phyloP scores from a whole-genome alignment of 192 early-diverging fungal genomes.

The Gigaspora rosea region DNA sequence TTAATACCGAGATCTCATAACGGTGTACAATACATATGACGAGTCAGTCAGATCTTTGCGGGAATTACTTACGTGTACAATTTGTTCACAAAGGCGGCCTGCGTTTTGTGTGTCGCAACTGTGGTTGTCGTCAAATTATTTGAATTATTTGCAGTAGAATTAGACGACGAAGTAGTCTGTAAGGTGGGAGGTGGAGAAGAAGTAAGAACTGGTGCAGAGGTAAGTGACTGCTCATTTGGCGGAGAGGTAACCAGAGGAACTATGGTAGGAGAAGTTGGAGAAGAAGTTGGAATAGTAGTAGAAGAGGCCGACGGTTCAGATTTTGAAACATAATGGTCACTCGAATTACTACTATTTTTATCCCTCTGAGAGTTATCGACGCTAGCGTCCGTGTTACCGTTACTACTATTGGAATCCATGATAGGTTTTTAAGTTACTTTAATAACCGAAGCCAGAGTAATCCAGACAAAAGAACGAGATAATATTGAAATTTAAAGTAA shows the following conservation, averaged over 20 bases:
- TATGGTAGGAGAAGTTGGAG: too few species aligned
- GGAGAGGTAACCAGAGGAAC: not conserved
- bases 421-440: too few species aligned
- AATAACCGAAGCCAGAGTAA: too few species aligned
- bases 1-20: not conserved
- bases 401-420: too few species aligned
- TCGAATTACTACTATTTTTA: not conserved
- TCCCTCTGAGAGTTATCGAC: slow-evolving; percentile 2
- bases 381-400: too few species aligned
- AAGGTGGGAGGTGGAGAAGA: not conserved
- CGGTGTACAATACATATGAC: too few species aligned
- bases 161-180: not conserved
- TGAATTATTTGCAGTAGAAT: not conserved
- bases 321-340: not conserved
- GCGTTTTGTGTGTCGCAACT: slow-evolving; percentile 39
- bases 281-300: not conserved
- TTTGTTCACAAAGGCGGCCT: slow-evolving; percentile 54
- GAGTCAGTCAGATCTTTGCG: too few species aligned
- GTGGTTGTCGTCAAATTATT: not conserved
- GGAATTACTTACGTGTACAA: slow-evolving; percentile 45
- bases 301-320: slow-evolving; percentile 2
- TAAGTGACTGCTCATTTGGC: not conserved
- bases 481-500: too few species aligned
- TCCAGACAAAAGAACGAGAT: too few species aligned
- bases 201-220: not conserved